Conservation (phyloP, 164 flowering plant species). For the Taxillus chinensis region DNA sequence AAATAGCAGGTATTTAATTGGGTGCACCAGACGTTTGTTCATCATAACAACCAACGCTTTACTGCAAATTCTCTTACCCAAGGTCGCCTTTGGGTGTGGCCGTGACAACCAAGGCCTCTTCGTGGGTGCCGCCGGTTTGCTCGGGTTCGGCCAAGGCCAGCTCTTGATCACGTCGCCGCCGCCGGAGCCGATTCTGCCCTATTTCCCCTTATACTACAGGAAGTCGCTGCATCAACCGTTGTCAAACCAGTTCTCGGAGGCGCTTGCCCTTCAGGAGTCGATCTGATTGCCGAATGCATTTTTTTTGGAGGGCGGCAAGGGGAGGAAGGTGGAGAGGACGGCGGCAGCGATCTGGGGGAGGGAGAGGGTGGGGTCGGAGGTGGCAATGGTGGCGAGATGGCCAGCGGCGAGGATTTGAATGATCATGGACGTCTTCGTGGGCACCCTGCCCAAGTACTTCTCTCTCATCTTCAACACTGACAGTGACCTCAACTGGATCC, state of each 20-base stretch:
- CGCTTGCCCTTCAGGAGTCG: slow-evolving; percentile 19
- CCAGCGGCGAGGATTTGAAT: no score
- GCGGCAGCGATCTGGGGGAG: no score
- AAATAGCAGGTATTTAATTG: no score
- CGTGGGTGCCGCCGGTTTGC: slow-evolving; percentile 44
- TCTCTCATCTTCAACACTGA: slow-evolving; percentile 88
- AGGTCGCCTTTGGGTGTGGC: slow-evolving; percentile 48
- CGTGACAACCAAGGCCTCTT: slow-evolving; percentile 52
- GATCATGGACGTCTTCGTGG: slow-evolving; percentile 90
- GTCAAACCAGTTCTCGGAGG: slow-evolving; percentile 34
- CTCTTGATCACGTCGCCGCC: slow-evolving; percentile 34
- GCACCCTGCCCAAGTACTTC: slow-evolving; percentile 83
- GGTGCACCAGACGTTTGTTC: no score
- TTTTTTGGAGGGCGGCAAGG: no score
- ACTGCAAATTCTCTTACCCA: no score
- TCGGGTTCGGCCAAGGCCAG: slow-evolving; percentile 45
- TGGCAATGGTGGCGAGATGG: no score
- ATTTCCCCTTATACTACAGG: slow-evolving; percentile 44
- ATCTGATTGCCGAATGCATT: no score
- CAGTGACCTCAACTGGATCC: slow-evolving; percentile 95
- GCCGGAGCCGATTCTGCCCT: slow-evolving; percentile 41
- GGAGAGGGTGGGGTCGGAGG: no score
- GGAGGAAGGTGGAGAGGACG: no score
- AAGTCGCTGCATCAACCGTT: slow-evolving; percentile 28
- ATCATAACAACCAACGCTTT: no score